Evolutionary conservation across 2,329 filamentous ascomycete genomes (phyloP), one percentile per base, ranked within the genome.

Genomic region (Fusarium sp.): DNA sequence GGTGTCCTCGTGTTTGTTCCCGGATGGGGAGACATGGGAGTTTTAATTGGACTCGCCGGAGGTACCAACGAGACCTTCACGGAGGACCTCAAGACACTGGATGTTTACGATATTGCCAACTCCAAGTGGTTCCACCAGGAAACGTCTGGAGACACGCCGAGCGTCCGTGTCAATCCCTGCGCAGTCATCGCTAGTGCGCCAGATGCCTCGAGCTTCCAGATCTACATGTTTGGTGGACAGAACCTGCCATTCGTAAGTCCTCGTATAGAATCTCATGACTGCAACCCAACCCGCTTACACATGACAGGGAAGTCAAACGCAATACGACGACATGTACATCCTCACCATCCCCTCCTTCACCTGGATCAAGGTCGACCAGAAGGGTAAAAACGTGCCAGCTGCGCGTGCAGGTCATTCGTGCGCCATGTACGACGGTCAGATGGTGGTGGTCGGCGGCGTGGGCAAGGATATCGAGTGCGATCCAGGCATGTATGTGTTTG

Each of bases 191-290:
- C 85, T 2, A 89, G 87, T 83, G 83, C 87, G 0, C 86, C 90
- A 6, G 90, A 92, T 74, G 91, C 90, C 8, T 90, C 89, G 16
- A 91, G 88, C 27, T 92, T 92, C 75, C 91, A 93, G 74, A 85
- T 94, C 46, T 93, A 93, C 79, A 86, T 93, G 80, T 93, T 91
- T 74, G 91, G 90, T 11, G 91, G 91, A 0, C 91, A 93, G 75
- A 91, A 91, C 69, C 82, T 93, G 25, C 90, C 91, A 1, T 85
- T 83, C 64, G 88, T 83, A 71, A 73, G 81, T 75, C 14, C 33
- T 31, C 8, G 13, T 18, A 23, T n/a, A 18, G 9, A n/a, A 20
- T 20, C 29, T 18, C 11, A 13, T 4, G 11, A 56, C 13, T 29
- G 8, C 8, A 34, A 38, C 18, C 27, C 40, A 6, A 54, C 33